Evolutionary conservation across 202 grass and related monocot genomes (phyloP), one percentile per base, ranked within the genome.

Genomic region (Setaria viridis): DNA sequence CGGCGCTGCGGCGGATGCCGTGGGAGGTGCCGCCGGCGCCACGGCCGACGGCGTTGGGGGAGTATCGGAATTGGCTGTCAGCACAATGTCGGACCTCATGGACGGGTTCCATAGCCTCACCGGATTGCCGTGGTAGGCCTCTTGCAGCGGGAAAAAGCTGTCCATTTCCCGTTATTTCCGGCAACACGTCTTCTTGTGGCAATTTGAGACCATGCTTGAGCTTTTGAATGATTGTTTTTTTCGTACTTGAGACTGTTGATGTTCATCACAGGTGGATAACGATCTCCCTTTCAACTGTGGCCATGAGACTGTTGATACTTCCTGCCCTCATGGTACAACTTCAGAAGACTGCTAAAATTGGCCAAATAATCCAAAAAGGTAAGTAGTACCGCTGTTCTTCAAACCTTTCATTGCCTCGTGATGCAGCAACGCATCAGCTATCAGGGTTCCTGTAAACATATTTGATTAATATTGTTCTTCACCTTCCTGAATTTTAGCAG

Each of bases 111-210:
- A 95, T 72, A 86, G 54, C 46, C 53, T 99, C 51, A 99, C 90
- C 48, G 96, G 96, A 78, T 77, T 99, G 63, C 93, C 96, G 65
- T 95, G 93, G 96, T 99, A 94, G 46, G 80, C 17, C 63, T 65
- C 32, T 45, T 80, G 51, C 43, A 21, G 30, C 64, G 21, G 37
- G 21, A 62, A 53, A 70, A 46, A 19, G 65, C 49, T 69, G n/a
- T n/a, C 2, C 64, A 58, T 77, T 70, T 68, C 69, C 49, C 29
- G 2, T 43, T 13, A 73, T 74, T 35, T 56, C 35, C 35, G 2
- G 45, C 58, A 39, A 39, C 17, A 29, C 12, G 7, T 70, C 59
- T 2, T 76, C 58, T 83, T 41, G 7, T 68, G 47, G 20, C 9
- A 87, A 50, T 76, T 82, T 76, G 66, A 60, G 51, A 15, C 20